Evolutionary conservation across 257 asterid genomes (phyloP), one percentile per base, ranked within the genome.

Genomic region (Nicotiana tabacum): DNA sequence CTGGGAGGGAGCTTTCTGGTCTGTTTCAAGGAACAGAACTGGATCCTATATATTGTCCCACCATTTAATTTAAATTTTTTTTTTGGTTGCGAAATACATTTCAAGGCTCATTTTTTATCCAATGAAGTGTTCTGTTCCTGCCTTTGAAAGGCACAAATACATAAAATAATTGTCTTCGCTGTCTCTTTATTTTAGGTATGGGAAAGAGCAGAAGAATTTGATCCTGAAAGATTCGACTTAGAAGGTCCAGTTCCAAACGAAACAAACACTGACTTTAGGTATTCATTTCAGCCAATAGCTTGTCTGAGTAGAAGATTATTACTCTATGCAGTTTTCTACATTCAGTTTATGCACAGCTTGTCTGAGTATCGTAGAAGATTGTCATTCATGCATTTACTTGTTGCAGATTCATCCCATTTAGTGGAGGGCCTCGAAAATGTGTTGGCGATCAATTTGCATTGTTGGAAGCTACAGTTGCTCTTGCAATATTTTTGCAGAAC

Each of bases 381-480:
- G 69, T 77, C 37, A 83, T 70, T 58, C 37, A 6, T 77, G 66
- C 48, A 10, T 53, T 32, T 72, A 18, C 77, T 7, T 27, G 66
- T 33, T 85, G 87, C 89, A 96, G 99, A 86, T 96, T 87, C 78
- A 91, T 94, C 65, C 99, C 99, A 6, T 94, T 94, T 86, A 93
- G 99, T 72, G 99, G 99, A 86, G 99, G 99, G 55, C 98, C 99
- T 3, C 92, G 98, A 1, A 96, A 96, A 86, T 96, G 99, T 69
- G 98, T 96, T 27, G 99, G 99, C 1, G 99, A 96, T 90, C 99
- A 96, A 62, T 96, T 96, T 79, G 99, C 98, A 35, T 78, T 96
- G 85, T 91, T 96, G 35, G 98, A 94, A 90, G 99, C 99, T 2
- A 92, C 91, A 72, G 92, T 94, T 58, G 62, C 97, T 2, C 97